Evolutionary conservation across 495 filamentous ascomycete species (phyloP).

Genomic region (Cudoniella acicularis): DNA sequence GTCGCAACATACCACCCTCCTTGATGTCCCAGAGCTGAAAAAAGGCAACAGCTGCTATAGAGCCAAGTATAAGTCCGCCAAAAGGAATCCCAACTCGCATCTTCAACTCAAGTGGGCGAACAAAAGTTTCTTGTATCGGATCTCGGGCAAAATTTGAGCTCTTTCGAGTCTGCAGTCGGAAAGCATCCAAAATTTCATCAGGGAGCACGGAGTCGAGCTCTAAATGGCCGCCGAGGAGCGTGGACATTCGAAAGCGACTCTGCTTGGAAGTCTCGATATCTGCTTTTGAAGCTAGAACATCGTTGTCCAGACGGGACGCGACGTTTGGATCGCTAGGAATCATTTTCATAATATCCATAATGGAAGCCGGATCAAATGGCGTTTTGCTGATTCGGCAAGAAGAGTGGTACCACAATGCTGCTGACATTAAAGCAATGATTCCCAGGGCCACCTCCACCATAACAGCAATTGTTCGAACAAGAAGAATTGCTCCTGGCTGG

Average conservation of each 20-base stretch:
- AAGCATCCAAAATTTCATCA: background rate
- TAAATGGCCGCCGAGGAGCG: no score
- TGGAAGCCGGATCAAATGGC: constrained; percentile 21
- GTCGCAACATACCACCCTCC: background rate
- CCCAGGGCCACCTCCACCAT: constrained; percentile 36
- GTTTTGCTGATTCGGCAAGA: constrained; percentile 12
- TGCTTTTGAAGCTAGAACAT: background rate
- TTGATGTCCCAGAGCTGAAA: background rate
- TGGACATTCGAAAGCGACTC: no score
- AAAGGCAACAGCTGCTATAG: background rate
- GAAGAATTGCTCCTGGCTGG: constrained; percentile 25
- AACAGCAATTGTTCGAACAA: constrained; percentile 35
- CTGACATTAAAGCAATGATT: constrained; percentile 25
- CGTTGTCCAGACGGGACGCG: background rate
- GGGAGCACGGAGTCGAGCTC: no score
- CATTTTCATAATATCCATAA: constrained; percentile 29
- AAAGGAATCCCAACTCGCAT: background rate
- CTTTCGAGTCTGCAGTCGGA: background rate
- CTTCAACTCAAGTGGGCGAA: background rate
- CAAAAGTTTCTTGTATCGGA: background rate
- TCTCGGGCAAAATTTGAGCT: background rate
- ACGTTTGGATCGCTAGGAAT: constrained; percentile 16
- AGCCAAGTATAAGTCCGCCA: background rate
- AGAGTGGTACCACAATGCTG: constrained; percentile 21
- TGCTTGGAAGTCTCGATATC: no score